Conservation (phyloP, 176 grass and related monocot genomes). For the Typha latifolia region DNA sequence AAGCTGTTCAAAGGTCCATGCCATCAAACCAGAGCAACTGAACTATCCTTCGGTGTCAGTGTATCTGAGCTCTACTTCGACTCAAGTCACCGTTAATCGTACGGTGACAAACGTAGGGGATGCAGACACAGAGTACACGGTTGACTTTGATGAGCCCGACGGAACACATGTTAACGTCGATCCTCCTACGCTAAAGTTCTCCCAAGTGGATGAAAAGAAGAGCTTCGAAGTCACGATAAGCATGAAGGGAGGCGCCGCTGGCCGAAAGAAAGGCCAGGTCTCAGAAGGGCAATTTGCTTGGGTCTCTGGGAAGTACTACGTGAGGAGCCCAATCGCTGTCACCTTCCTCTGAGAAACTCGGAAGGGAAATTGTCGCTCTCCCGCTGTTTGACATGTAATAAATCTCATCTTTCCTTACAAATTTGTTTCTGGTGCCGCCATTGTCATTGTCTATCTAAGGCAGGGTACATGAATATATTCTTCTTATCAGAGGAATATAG, state of each 20-base stretch:
- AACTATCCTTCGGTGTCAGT: constrained; percentile 70
- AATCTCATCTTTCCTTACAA: no score
- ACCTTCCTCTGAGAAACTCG: not conserved
- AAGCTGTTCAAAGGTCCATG: constrained; percentile 15
- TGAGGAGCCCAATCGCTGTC: not conserved
- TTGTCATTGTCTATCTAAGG: no score
- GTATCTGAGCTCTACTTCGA: constrained; percentile 20
- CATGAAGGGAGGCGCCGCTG: not conserved
- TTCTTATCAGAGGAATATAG: no score
- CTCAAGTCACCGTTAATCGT: constrained; percentile 16
- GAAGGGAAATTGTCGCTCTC: no score
- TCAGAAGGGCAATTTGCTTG: not conserved
- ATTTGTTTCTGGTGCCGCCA: no score
- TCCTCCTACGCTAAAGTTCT: not conserved
- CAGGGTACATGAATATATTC: no score
- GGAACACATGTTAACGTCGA: not conserved
- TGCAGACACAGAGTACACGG: constrained; percentile 21
- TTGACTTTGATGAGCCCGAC: not conserved
- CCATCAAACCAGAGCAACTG: constrained; percentile 38
- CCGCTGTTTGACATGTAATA: no score
- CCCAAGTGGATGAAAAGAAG: not conserved
- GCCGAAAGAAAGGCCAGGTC: not conserved
- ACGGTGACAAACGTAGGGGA: constrained; percentile 63
- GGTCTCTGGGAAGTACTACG: not conserved
- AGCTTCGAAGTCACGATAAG: not conserved